These are phyloP conservation scores for Fusarium euwallaceae DNA, from an alignment of 2,329 filamentous ascomycete genomes.

Conservation along the genomic window DNA sequence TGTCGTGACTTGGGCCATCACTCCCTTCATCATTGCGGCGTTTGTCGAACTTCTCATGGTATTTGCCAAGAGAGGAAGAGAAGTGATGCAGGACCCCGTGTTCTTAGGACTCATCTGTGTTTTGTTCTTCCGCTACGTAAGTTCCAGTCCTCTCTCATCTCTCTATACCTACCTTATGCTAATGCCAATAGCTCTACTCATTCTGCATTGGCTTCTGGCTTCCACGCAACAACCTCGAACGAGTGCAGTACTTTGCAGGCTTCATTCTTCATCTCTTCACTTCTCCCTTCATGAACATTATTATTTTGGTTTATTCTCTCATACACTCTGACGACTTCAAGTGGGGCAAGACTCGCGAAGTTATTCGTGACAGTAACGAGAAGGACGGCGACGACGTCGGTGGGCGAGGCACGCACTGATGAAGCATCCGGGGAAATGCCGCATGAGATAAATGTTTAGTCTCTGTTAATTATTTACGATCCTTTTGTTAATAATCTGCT, in stretches of 20 bases:
- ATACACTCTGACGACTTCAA: conserved; percentile 60
- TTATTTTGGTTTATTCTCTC: conserved; percentile 58
- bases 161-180: background rate
- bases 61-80: conserved; percentile 49
- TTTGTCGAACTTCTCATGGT: conserved; percentile 54
- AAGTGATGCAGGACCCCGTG: conserved; percentile 52
- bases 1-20: conserved; percentile 61
- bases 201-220: conserved; percentile 59
- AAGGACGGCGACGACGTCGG: conserved; percentile 44
- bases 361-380: conserved; percentile 47
- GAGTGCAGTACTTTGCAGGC: conserved; percentile 55
- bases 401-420: conserved; percentile 43
- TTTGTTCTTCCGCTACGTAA: conserved; percentile 56
- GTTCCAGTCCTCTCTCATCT: no score
- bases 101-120: conserved; percentile 56
- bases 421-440: background rate
- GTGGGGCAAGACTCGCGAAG: conserved; percentile 61
- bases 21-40: conserved; percentile 59
- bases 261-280: conserved; percentile 54
- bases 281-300: conserved; percentile 59
- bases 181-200: conserved; percentile 53
- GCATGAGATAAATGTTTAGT: background rate
- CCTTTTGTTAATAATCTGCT: background rate
- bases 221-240: conserved; percentile 54
- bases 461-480: background rate